Conservation (phyloP, 2,329 filamentous ascomycete species). For the Colletotrichum orbiculare region DNA sequence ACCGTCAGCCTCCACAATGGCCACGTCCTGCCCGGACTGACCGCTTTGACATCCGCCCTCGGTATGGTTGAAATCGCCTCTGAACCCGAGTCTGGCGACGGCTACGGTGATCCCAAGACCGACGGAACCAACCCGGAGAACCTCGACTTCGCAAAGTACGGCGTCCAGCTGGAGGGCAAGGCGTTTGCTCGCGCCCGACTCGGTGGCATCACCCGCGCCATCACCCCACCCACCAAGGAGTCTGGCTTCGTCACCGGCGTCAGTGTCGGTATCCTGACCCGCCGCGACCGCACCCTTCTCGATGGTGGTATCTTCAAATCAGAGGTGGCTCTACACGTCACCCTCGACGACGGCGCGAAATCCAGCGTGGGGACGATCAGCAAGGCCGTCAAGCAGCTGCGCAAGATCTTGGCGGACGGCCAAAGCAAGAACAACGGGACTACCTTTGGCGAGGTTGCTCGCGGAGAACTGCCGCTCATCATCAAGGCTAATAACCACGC, state of each 20-base stretch:
- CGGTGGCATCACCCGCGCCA: constrained; percentile 55
- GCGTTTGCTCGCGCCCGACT: constrained; percentile 53
- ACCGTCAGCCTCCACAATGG: constrained; percentile 55
- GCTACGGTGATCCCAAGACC: constrained; percentile 46
- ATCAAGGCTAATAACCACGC: constrained; percentile 45
- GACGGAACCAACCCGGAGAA: constrained; percentile 42
- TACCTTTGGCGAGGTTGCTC: constrained; percentile 50
- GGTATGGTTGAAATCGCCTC: constrained; percentile 62
- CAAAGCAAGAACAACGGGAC: constrained; percentile 46
- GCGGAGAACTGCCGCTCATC: constrained; percentile 52
- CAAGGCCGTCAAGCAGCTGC: constrained; percentile 46
- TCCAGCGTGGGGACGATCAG: constrained; percentile 41
- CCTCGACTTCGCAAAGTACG: constrained; percentile 53
- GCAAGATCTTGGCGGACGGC: constrained; percentile 49
- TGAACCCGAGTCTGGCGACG: constrained; percentile 59
- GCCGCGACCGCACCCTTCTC: constrained; percentile 49
- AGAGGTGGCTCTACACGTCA: constrained; percentile 56
- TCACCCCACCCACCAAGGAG: constrained; percentile 50
- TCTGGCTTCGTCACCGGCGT: constrained; percentile 51
- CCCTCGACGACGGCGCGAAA: constrained; percentile 49
- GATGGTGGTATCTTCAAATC: constrained; percentile 54
- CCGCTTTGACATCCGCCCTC: constrained; percentile 58
- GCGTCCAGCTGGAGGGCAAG: constrained; percentile 53
- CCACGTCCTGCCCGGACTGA: constrained; percentile 60
- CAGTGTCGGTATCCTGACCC: constrained; percentile 54